Evolutionary conservation across 2,329 filamentous ascomycete species (phyloP).

Genomic region (Cladophialophora carrionii): DNA sequence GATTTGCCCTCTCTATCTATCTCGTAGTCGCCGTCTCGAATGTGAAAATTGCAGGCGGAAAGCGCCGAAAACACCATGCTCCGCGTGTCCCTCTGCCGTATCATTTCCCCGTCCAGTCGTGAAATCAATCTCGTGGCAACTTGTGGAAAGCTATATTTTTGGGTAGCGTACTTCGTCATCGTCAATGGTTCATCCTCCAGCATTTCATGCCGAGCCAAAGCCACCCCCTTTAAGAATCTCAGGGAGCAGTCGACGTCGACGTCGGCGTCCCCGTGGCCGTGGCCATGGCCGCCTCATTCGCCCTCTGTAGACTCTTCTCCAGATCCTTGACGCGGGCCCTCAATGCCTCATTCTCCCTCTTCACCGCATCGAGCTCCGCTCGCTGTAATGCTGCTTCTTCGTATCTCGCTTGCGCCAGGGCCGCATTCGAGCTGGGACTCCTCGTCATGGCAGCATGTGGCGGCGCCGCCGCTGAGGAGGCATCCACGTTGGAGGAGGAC

Average conservation of each 20-base stretch:
- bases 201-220: background rate
- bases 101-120: background rate
- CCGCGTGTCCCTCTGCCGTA: background rate
- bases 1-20: background rate
- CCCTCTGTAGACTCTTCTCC: constrained; percentile 41
- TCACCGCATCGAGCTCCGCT: constrained; percentile 50
- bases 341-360: constrained; percentile 53
- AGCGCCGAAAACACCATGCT: background rate
- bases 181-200: background rate
- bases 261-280: background rate
- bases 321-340: constrained; percentile 51
- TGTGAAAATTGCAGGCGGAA: background rate
- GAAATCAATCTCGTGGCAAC: background rate
- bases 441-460: constrained; percentile 31
- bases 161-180: background rate
- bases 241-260: constrained; percentile 5
- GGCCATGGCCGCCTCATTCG: constrained; percentile 18
- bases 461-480: background rate
- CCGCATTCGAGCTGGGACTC: constrained; percentile 40
- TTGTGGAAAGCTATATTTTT: background rate
- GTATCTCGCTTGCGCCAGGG: constrained; percentile 44
- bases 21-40: background rate
- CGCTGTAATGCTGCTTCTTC: constrained; percentile 50
- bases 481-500: constrained; percentile 26
- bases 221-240: background rate